phyloP scores from a whole-genome alignment of 106 monocot species.

The Iris macrosiphon region DNA sequence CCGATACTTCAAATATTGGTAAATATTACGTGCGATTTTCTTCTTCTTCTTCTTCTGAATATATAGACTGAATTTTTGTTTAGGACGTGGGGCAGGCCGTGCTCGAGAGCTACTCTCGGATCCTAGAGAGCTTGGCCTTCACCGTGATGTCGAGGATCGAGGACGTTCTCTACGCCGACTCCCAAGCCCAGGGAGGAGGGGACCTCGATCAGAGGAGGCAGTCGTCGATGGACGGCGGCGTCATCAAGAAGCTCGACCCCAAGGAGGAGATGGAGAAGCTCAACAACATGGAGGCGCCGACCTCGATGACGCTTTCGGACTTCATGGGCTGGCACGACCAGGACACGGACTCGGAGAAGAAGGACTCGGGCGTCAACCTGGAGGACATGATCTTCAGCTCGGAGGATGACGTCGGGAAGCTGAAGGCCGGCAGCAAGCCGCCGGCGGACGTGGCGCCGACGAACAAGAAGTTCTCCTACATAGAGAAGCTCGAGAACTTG shows the following conservation, averaged over 20 bases:
- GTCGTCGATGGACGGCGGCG: background rate
- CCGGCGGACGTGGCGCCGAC: slow-evolving; percentile 15
- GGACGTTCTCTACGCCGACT: slow-evolving; percentile 74
- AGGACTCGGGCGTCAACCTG: slow-evolving; percentile 23
- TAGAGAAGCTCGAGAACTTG: slow-evolving; percentile 49
- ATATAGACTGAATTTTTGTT: slow-evolving; percentile 1
- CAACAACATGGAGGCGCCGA: slow-evolving; percentile 30
- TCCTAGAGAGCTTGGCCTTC: slow-evolving; percentile 77
- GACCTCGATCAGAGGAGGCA: slow-evolving; percentile 13
- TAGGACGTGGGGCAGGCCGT: slow-evolving; percentile 86
- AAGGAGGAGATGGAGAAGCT: slow-evolving; percentile 62
- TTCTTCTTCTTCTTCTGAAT: background rate
- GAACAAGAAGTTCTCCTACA: slow-evolving; percentile 50
- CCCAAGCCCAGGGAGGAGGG: slow-evolving; percentile 14
- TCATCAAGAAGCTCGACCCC: slow-evolving; percentile 42
- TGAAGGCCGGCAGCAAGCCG: slow-evolving; percentile 25
- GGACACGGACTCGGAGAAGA: slow-evolving; percentile 25
- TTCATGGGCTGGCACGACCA: slow-evolving; percentile 91
- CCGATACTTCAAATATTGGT: background rate
- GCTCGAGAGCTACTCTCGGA: slow-evolving; percentile 89
- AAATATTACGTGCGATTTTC: background rate
- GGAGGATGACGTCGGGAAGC: slow-evolving; percentile 1
- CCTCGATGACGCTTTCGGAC: slow-evolving; percentile 76
- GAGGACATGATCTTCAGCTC: too few relatives aligned
- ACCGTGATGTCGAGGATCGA: slow-evolving; percentile 88